phyloP scores from a whole-genome alignment of 352 stramenopile species.

The Phytophthora cryptogea region DNA sequence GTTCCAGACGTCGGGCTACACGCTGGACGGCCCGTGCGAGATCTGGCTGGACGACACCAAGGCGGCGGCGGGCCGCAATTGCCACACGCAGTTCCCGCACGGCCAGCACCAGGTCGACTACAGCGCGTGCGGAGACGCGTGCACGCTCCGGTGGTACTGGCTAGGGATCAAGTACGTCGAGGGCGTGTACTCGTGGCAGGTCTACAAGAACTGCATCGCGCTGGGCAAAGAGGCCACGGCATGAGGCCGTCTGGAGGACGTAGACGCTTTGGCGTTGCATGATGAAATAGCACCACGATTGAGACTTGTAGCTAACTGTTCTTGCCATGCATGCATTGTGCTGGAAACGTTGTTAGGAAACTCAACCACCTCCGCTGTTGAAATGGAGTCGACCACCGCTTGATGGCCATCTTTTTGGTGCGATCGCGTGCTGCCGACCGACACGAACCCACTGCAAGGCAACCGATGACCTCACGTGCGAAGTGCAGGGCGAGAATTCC shows the following conservation, averaged over 20 bases:
- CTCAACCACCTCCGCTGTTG: too few relatives aligned
- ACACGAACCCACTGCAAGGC: too few relatives aligned
- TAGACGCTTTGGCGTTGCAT: slow-evolving; percentile 13
- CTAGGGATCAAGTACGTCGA: slow-evolving; percentile 57
- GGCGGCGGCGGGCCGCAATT: slow-evolving; percentile 47
- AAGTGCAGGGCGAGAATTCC: too few relatives aligned
- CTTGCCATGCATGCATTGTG: neutral
- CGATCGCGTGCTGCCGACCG: neutral
- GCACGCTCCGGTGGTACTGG: slow-evolving; percentile 60
- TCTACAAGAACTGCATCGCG: slow-evolving; percentile 65
- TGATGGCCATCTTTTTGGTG: too few relatives aligned
- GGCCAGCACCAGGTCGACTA: slow-evolving; percentile 54
- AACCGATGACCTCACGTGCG: too few relatives aligned
- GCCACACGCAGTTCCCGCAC: slow-evolving; percentile 42
- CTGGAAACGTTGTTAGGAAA: neutral
- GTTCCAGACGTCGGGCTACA: slow-evolving; percentile 57
- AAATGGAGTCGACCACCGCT: too few relatives aligned
- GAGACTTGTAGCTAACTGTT: neutral
- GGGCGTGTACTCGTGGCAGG: slow-evolving; percentile 60
- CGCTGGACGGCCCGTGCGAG: slow-evolving; percentile 62
- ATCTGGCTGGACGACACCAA: slow-evolving; percentile 59
- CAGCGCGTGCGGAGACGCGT: slow-evolving; percentile 45
- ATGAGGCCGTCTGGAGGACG: slow-evolving; percentile 1
- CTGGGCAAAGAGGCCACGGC: slow-evolving; percentile 21
- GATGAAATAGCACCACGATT: slow-evolving; percentile 13